Percentiles rank a stretch among this genome's conserved stretches.
Evolutionary conservation across 1,139 yeast species (phyloP).

Genomic region (Sugiyamaella japonica): DNA sequence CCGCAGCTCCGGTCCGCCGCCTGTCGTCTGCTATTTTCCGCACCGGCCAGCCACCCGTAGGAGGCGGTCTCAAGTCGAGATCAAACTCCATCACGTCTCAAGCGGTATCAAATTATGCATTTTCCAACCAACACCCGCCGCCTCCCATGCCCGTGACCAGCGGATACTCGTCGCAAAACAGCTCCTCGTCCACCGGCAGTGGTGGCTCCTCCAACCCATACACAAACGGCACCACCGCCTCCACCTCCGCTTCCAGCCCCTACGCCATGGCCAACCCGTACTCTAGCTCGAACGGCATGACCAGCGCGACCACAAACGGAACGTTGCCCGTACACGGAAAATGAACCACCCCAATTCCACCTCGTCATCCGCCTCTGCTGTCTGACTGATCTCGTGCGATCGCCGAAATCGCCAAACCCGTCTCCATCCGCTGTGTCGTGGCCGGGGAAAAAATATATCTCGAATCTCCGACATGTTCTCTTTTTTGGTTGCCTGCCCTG

Average conservation of each 20-base stretch:
- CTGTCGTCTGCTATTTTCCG: slow-evolving; percentile 19
- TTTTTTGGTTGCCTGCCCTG: neutral
- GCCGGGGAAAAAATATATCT: neutral
- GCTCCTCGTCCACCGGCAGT: slow-evolving; percentile 5
- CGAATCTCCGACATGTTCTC: neutral
- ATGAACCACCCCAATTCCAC: slow-evolving; percentile 6
- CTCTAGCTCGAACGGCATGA: slow-evolving; percentile 12
- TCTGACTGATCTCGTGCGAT: neutral
- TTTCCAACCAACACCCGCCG: neutral
- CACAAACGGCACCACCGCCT: neutral
- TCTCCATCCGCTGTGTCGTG: neutral
- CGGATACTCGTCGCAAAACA: slow-evolving; percentile 6
- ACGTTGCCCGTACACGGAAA: slow-evolving; percentile 15
- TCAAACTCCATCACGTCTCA: slow-evolving; percentile 24
- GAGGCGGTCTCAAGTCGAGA: slow-evolving; percentile 20
- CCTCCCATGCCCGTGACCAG: neutral
- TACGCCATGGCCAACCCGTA: slow-evolving; percentile 7
- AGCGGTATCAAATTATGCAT: slow-evolving; percentile 12
- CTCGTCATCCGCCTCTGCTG: neutral
- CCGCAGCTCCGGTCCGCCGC: slow-evolving; percentile 17
- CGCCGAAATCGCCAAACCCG: slow-evolving; percentile 10
- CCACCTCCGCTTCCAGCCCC: neutral
- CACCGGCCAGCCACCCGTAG: neutral
- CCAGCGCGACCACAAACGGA: slow-evolving; percentile 13
- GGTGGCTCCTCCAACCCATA: slow-evolving; percentile 4